These are phyloP conservation scores for Aspergillus fructus DNA, from an alignment of 2,329 filamentous ascomycete species.

Conservation along the genomic window DNA sequence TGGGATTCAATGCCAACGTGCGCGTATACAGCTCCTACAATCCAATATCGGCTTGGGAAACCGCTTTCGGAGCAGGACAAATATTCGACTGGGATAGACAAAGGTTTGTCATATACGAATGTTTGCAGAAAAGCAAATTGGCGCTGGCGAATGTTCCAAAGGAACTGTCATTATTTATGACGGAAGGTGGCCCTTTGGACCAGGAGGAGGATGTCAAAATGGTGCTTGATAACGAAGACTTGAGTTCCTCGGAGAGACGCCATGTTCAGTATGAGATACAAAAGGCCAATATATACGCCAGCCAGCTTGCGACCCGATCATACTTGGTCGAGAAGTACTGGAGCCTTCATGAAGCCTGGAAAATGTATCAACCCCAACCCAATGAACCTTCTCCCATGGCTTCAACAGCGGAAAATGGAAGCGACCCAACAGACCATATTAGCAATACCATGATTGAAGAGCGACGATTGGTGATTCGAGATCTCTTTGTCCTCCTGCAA, in stretches of 20 bases:
- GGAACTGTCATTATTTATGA: conserved; percentile 60
- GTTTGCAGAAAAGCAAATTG: conserved; percentile 67
- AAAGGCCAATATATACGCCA: conserved; percentile 85
- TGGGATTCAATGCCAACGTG: conserved; percentile 78
- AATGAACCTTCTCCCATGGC: conserved; percentile 14
- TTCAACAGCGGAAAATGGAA: conserved; percentile 19
- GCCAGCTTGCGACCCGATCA: conserved; percentile 75
- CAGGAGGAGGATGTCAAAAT: conserved; percentile 38
- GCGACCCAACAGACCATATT: conserved; percentile 46
- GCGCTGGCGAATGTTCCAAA: conserved; percentile 66
- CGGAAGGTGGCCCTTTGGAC: conserved; percentile 29
- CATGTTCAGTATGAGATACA: conserved; percentile 80
- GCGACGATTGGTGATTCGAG: conserved; percentile 76
- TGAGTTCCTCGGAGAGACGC: conserved; percentile 27
- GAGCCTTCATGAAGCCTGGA: conserved; percentile 67
- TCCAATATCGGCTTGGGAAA: conserved; percentile 72
- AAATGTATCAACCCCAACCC: conserved; percentile 23
- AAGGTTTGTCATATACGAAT: conserved; percentile 68
- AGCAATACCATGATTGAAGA: conserved; percentile 69
- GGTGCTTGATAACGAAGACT: conserved; percentile 50
- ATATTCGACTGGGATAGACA: conserved; percentile 77
- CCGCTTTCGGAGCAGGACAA: conserved; percentile 76
- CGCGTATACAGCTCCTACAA: conserved; percentile 80
- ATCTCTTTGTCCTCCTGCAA: conserved; percentile 71
- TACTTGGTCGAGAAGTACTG: conserved; percentile 87